Percentiles rank a stretch among this genome's conserved stretches.
Conservation (phyloP, 2,329 filamentous ascomycete genomes). For the Aureobasidium sp. region DNA sequence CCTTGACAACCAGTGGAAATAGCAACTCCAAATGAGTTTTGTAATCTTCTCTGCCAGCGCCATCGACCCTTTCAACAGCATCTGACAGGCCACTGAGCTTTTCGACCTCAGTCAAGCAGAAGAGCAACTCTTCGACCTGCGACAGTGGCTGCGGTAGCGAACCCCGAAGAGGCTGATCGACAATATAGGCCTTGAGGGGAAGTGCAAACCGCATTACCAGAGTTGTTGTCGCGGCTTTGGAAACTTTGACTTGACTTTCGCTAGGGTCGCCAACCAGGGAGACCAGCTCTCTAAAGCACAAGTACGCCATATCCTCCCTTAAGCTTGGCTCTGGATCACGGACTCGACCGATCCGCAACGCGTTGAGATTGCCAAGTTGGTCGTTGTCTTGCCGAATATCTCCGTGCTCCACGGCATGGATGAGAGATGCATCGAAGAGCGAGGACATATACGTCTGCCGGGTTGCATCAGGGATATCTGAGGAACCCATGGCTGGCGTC, state of each 20-base stretch:
- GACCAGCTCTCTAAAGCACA: slow-evolving; percentile 69
- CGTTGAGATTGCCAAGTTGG: slow-evolving; percentile 55
- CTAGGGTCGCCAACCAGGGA: slow-evolving; percentile 24
- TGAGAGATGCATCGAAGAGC: slow-evolving; percentile 74
- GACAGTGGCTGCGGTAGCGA: slow-evolving; percentile 80
- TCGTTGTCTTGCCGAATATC: slow-evolving; percentile 47
- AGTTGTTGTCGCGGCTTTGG: slow-evolving; percentile 69
- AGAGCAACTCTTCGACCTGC: slow-evolving; percentile 70
- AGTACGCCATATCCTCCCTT: slow-evolving; percentile 68
- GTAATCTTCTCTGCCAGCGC: slow-evolving; percentile 32
- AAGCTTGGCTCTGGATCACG: slow-evolving; percentile 57
- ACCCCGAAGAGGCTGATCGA: slow-evolving; percentile 84
- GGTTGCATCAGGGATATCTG: slow-evolving; percentile 57
- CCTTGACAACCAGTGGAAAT: slow-evolving; percentile 68
- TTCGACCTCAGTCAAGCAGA: slow-evolving; percentile 61
- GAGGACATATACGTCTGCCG: slow-evolving; percentile 65
- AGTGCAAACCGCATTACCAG: slow-evolving; percentile 75
- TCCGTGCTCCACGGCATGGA: slow-evolving; percentile 62
- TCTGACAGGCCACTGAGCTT: slow-evolving; percentile 59
- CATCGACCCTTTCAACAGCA: slow-evolving; percentile 19
- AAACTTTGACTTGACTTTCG: slow-evolving; percentile 53
- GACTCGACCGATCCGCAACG: slow-evolving; percentile 64
- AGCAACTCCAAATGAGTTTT: slow-evolving; percentile 73
- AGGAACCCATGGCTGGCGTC: slow-evolving; percentile 63
- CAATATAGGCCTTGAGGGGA: slow-evolving; percentile 75